Evolutionary conservation across 129 eudicot species (phyloP), one percentile per base, ranked within the genome.

Genomic region (Helianthus tuberosus): DNA sequence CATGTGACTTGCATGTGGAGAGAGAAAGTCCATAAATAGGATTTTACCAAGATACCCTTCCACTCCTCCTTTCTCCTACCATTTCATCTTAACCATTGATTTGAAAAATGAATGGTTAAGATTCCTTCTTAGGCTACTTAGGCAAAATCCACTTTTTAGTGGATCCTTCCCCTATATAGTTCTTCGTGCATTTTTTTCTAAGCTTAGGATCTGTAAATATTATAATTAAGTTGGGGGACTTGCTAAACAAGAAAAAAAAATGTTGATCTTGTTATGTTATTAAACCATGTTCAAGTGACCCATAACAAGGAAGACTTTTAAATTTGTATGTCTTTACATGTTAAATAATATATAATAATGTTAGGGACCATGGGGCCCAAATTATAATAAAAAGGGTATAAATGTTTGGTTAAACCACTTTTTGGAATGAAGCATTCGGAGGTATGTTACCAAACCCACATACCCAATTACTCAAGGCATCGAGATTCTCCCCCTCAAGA

Each of bases 331-430:
- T 20, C 0, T 64, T 8, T 15, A 64, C 9, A 16, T n/a, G 13
- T 39, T 32, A 38, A 64, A 8, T 15, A 64, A 3, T 64, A 4
- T 39, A 15, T 2, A 39, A n/a, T 8, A 39, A 64, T 41, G 23
- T 71, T 53, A 8, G 68, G 17, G 68, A 60, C n/a, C 55, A 29
- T 62, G 2, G 71, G 43, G 43, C 53, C 52, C 39, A 49, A 47
- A 44, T 58, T 61, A 16, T 75, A 17, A 68, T 69, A 77, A 66
- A 44, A 78, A 64, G 69, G 66, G 73, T 71, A 43, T 71, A 71
- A 63, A 63, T 52, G 82, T 78, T 71, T 64, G 82, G 82, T 78
- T 78, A 71, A 78, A 78, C 82, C 58, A 78, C 77, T 71, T 41
- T 64, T 78, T 78, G 82, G 82, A 78, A 64, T 64, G 77, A 71